A percentile compares a stretch with the other conserved stretches of the same genome.
These are phyloP conservation scores for Nigrospora osmanthi DNA, from an alignment of 2,329 filamentous ascomycete genomes.

Conservation along the genomic window DNA sequence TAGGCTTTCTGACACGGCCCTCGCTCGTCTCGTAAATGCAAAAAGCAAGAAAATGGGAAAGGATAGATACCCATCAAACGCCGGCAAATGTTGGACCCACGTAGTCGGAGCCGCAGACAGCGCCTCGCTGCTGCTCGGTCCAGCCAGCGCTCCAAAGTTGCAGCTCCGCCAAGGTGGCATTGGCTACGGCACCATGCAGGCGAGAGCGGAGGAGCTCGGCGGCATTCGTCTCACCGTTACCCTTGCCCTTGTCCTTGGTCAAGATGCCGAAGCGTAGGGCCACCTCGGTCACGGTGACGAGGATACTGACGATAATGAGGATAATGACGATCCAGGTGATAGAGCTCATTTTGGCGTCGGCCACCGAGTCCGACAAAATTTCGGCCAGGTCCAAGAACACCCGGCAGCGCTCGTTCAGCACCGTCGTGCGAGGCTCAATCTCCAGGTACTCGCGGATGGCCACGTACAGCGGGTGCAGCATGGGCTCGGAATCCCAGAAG, in stretches of 20 bases:
- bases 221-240: constrained; percentile 3
- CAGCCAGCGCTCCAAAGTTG: constrained; percentile 18
- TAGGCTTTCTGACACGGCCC: no score
- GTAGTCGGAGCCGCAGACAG: constrained; percentile 15
- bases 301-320: constrained; percentile 82
- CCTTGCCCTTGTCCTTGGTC: constrained; percentile 28
- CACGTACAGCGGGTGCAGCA: constrained; percentile 85
- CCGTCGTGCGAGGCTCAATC: constrained; percentile 91
- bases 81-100: constrained; percentile 1
- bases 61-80: background rate
- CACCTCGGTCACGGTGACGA: constrained; percentile 87
- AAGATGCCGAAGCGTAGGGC: constrained; percentile 77
- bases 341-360: constrained; percentile 88
- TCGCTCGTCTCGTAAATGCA: no score
- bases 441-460: constrained; percentile 96
- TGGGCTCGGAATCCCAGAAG: constrained; percentile 97
- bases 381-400: constrained; percentile 96
- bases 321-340: constrained; percentile 99
- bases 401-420: constrained; percentile 91
- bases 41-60: no score
- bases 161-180: constrained; percentile 20
- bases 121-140: constrained; percentile 16
- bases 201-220: constrained; percentile 7
- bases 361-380: constrained; percentile 86
- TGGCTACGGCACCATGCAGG: constrained; percentile 14